phyloP scores from a whole-genome alignment of 2,329 filamentous ascomycete species.

The Cordyceps farinosa region DNA sequence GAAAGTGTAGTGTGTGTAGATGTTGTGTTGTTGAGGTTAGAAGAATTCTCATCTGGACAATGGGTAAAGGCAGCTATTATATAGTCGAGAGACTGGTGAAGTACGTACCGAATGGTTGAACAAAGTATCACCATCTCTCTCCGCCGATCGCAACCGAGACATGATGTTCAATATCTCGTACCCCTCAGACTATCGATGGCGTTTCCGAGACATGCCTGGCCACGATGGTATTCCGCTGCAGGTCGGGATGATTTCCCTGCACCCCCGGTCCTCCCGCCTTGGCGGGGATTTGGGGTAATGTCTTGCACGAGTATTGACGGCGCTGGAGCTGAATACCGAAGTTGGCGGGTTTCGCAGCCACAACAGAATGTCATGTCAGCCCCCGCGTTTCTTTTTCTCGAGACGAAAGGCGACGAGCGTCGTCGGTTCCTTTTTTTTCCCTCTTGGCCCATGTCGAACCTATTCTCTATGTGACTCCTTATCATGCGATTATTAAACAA shows the following conservation, averaged over 20 bases:
- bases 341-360: too few species aligned
- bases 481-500: too few species aligned
- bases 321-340: neutral
- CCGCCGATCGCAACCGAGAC: neutral
- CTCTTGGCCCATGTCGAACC: too few species aligned
- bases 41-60: too few species aligned
- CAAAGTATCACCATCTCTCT: neutral
- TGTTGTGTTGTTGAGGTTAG: neutral
- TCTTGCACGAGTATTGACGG: neutral
- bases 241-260: too few species aligned
- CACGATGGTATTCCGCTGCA: neutral
- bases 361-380: neutral
- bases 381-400: too few species aligned
- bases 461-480: too few species aligned
- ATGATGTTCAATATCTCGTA: neutral
- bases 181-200: neutral
- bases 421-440: too few species aligned
- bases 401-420: too few species aligned
- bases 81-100: neutral
- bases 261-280: neutral
- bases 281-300: too few species aligned
- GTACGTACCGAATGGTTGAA: neutral
- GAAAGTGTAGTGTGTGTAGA: neutral
- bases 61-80: neutral
- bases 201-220: slow-evolving; percentile 1